A percentile compares a stretch with the other conserved stretches of the same genome.
Evolutionary conservation across 2,329 filamentous ascomycete species (phyloP).

Genomic region (Diaporthe destruens): DNA sequence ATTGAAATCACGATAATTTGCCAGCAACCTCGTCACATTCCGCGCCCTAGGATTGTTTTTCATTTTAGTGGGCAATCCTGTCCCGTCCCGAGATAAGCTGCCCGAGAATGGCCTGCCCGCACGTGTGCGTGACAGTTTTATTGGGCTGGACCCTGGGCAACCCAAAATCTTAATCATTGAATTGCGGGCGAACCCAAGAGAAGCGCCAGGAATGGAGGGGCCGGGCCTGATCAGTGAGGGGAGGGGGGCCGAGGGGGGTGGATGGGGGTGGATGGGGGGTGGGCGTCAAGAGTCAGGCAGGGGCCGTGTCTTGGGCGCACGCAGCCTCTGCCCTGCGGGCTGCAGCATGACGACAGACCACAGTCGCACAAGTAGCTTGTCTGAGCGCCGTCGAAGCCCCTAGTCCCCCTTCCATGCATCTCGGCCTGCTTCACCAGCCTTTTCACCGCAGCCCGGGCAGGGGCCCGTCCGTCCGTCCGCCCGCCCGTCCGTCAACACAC

Average conservation of each 20-base stretch:
- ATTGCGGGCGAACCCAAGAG: conserved; percentile 25
- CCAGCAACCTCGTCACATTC: conserved; percentile 35
- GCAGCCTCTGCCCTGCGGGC: conserved; percentile 22
- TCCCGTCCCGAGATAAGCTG: conserved; percentile 32
- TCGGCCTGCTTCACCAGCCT: conserved; percentile 19
- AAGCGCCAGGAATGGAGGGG: conserved; percentile 10
- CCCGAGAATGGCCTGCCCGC: background rate
- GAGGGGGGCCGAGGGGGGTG: background rate
- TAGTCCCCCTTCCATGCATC: conserved; percentile 7
- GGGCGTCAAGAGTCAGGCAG: conserved; percentile 24
- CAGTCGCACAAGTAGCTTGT: conserved; percentile 17
- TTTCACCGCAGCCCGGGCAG: conserved; percentile 3
- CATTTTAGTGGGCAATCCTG: conserved; percentile 18
- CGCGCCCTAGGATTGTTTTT: conserved; percentile 11
- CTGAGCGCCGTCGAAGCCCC: conserved; percentile 21
- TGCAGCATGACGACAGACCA: conserved; percentile 32
- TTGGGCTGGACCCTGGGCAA: conserved; percentile 20
- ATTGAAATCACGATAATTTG: conserved; percentile 43
- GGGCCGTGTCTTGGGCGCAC: conserved; percentile 31
- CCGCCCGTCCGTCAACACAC: background rate
- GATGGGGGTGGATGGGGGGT: background rate
- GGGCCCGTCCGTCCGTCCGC: background rate
- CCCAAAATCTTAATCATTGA: conserved; percentile 23
- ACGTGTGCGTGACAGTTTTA: conserved; percentile 17
- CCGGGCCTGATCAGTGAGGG: background rate